A percentile compares a stretch with the other conserved stretches of the same genome.
Conservation (phyloP, 495 filamentous ascomycete species). For the Penicillium dipodomyicola region DNA sequence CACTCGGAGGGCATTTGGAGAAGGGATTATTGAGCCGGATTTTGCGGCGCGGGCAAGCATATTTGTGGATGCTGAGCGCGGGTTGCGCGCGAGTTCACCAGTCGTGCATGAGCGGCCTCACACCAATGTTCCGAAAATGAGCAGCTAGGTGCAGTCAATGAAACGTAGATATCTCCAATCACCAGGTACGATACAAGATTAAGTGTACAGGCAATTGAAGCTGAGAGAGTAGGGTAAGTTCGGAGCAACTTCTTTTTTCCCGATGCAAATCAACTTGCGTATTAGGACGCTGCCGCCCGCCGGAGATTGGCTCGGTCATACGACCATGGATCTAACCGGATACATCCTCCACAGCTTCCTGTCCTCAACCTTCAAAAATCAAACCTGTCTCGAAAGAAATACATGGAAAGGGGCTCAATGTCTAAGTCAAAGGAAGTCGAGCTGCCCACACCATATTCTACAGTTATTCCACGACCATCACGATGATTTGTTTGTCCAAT, state of each 20-base stretch:
- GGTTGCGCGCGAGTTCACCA: constrained; percentile 25
- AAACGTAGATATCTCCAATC: background rate
- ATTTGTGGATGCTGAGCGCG: constrained; percentile 28
- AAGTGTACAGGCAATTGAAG: constrained; percentile 12
- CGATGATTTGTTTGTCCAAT: background rate
- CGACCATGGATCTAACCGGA: constrained; percentile 9
- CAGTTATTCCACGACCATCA: background rate
- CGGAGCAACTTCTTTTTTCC: constrained; percentile 28
- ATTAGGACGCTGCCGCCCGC: constrained; percentile 23
- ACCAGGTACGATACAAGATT: background rate
- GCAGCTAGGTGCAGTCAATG: background rate
- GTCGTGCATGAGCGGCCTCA: constrained; percentile 20
- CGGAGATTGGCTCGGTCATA: constrained; percentile 19
- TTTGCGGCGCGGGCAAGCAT: constrained; percentile 38
- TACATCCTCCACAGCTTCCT: background rate
- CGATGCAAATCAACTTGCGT: constrained; percentile 20
- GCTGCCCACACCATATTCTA: background rate
- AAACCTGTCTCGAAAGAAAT: background rate
- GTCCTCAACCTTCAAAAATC: background rate
- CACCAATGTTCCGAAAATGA: background rate
- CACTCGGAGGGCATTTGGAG: constrained; percentile 46
- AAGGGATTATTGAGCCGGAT: constrained; percentile 37
- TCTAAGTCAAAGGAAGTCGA: background rate
- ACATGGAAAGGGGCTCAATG: background rate
- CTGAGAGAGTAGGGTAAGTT: constrained; percentile 17